phyloP scores from a whole-genome alignment of 2,329 filamentous ascomycete genomes.

The Calonectria hawksworthii region DNA sequence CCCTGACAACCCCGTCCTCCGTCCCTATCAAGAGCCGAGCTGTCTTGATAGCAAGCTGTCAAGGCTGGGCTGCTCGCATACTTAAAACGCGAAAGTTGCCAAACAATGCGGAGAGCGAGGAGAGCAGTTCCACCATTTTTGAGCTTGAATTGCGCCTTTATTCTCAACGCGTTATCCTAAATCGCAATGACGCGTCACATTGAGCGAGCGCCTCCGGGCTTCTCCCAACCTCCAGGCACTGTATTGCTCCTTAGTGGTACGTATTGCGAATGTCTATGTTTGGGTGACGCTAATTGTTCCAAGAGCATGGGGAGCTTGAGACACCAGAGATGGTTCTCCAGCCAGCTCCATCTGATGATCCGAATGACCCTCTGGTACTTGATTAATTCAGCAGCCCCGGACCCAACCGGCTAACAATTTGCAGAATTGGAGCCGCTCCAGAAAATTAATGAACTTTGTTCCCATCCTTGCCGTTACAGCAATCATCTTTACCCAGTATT shows the following conservation, averaged over 20 bases:
- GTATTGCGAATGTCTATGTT: no score
- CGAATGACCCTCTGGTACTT: slow-evolving; percentile 44
- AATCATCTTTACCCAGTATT: slow-evolving; percentile 39
- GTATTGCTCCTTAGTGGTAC: background rate
- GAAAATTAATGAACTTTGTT: slow-evolving; percentile 42
- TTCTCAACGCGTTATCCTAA: background rate
- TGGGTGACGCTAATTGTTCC: background rate
- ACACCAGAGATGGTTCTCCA: background rate
- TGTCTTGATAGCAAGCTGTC: background rate
- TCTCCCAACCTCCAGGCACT: slow-evolving; percentile 8
- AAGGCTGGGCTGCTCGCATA: background rate
- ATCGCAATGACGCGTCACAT: slow-evolving; percentile 12
- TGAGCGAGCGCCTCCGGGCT: background rate
- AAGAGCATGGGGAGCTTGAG: background rate
- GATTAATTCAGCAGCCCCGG: background rate
- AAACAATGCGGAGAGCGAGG: background rate
- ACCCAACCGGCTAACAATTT: background rate
- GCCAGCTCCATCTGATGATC: slow-evolving; percentile 27
- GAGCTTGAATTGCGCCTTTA: background rate
- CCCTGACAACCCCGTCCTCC: background rate
- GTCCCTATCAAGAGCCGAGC: background rate
- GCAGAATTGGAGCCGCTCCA: slow-evolving; percentile 44
- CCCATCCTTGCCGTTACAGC: slow-evolving; percentile 40
- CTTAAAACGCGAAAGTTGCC: background rate
- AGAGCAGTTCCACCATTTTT: background rate